phyloP scores from a whole-genome alignment of 352 stramenopile species.

The Phytophthora litchii region DNA sequence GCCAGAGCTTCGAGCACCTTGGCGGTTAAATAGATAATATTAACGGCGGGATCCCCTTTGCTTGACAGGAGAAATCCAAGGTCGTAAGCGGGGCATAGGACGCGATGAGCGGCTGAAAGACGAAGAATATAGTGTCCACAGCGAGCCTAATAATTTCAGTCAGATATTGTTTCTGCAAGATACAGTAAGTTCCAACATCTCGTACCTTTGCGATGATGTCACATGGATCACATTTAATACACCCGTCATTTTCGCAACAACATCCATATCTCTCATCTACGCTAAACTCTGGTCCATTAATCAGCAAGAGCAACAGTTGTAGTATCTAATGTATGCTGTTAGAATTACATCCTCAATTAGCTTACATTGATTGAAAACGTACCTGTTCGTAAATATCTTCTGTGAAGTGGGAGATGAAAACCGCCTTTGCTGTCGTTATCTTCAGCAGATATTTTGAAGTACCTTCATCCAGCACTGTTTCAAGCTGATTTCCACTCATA shows the following conservation, averaged over 20 bases:
- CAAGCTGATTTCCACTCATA: neutral
- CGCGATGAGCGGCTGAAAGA: conserved; percentile 4
- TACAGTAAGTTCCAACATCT: neutral
- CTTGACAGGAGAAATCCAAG: conserved; percentile 10
- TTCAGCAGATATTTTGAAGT: conserved; percentile 15
- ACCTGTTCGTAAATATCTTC: conserved; percentile 47
- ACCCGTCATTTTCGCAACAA: conserved; percentile 19
- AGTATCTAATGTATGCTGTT: conserved; percentile 16
- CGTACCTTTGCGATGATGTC: conserved; percentile 32
- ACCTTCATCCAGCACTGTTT: neutral
- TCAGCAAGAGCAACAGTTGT: conserved; percentile 19
- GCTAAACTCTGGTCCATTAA: conserved; percentile 7
- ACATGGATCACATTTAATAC: conserved; percentile 23
- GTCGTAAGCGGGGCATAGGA: conserved; percentile 14
- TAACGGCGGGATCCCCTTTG: neutral
- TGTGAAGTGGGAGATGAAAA: conserved; percentile 39
- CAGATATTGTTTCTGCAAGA: neutral
- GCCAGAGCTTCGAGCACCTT: conserved; percentile 17
- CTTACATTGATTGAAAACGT: conserved; percentile 2
- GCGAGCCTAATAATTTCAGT: conserved; percentile 12
- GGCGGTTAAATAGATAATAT: conserved; percentile 5
- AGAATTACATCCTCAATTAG: neutral
- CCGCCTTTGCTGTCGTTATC: conserved; percentile 15
- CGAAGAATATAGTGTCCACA: conserved; percentile 30
- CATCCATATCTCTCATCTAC: conserved; percentile 28